Conservation (phyloP, 495 filamentous ascomycete species). For the Podospora anserina region DNA sequence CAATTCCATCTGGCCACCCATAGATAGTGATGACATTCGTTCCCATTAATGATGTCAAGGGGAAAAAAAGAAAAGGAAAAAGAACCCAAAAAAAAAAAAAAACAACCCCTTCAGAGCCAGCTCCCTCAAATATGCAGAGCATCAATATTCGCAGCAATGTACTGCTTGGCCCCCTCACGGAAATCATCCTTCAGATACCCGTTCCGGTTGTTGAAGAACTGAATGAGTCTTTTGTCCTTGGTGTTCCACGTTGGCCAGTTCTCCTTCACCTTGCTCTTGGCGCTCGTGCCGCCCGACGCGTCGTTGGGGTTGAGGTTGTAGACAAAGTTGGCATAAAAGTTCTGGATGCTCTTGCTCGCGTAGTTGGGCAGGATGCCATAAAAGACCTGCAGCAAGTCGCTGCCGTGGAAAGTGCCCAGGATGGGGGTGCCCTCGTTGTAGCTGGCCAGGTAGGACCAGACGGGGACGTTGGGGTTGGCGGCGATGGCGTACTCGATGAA, state of each 20-base stretch:
- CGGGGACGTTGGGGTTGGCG: constrained; percentile 53
- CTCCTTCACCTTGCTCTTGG: constrained; percentile 33
- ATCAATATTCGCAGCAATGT: constrained; percentile 44
- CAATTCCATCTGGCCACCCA: background rate
- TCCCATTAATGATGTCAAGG: background rate
- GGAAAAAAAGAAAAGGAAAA: background rate
- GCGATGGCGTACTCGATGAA: constrained; percentile 47
- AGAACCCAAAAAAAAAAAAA: background rate
- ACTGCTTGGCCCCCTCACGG: constrained; percentile 48
- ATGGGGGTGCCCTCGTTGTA: constrained; percentile 67
- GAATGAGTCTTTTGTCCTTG: constrained; percentile 51
- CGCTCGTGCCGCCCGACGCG: constrained; percentile 34
- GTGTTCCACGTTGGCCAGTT: constrained; percentile 62
- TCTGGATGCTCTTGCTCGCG: constrained; percentile 55
- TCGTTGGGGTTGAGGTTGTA: constrained; percentile 64
- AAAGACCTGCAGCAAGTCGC: constrained; percentile 64
- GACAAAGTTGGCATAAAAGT: constrained; percentile 65
- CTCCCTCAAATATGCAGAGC: constrained; percentile 49
- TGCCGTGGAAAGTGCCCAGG: constrained; percentile 69
- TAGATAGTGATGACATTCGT: background rate
- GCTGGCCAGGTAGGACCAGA: constrained; percentile 68
- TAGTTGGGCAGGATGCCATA: constrained; percentile 60
- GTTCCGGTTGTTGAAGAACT: constrained; percentile 49
- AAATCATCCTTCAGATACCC: constrained; percentile 59
- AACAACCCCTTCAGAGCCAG: background rate